These are phyloP conservation scores for Eurotiales sp. DNA, from an alignment of 2,329 filamentous ascomycete genomes.

Conservation along the genomic window DNA sequence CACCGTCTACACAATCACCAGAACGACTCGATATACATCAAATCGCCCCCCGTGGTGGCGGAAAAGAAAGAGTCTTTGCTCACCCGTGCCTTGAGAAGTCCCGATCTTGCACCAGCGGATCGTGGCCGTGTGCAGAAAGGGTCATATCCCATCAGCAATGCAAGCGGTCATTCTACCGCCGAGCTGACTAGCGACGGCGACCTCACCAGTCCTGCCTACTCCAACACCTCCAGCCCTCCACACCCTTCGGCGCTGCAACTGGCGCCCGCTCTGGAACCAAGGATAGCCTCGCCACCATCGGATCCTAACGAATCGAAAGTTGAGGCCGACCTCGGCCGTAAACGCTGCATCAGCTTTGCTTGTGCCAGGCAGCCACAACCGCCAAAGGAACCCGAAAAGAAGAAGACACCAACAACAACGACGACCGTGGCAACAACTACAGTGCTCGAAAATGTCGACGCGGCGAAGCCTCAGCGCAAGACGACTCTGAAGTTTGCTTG, in stretches of 20 bases:
- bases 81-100: conserved; percentile 70
- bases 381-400: conserved; percentile 24
- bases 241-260: conserved; percentile 41
- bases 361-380: conserved; percentile 65
- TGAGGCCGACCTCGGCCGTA: conserved; percentile 66
- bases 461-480: conserved; percentile 38
- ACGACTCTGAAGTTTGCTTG: conserved; percentile 47
- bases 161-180: conserved; percentile 76
- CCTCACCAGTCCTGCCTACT: conserved; percentile 81
- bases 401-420: conserved; percentile 20
- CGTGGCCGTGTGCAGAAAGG: conserved; percentile 60
- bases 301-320: conserved; percentile 53
- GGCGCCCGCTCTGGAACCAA: conserved; percentile 18
- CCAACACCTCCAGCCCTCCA: conserved; percentile 86
- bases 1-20: conserved; percentile 25
- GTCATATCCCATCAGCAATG: conserved; percentile 61
- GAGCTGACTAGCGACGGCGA: conserved; percentile 95
- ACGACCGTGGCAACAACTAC: no score
- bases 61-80: conserved; percentile 74
- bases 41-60: conserved; percentile 44
- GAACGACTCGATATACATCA: conserved; percentile 41
- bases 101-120: conserved; percentile 47
- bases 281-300: conserved; percentile 20
- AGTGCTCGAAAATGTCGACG: conserved; percentile 16
- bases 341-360: conserved; percentile 88